phyloP scores from a whole-genome alignment of 2,329 filamentous ascomycete genomes.

The Colletotrichum sp. region DNA sequence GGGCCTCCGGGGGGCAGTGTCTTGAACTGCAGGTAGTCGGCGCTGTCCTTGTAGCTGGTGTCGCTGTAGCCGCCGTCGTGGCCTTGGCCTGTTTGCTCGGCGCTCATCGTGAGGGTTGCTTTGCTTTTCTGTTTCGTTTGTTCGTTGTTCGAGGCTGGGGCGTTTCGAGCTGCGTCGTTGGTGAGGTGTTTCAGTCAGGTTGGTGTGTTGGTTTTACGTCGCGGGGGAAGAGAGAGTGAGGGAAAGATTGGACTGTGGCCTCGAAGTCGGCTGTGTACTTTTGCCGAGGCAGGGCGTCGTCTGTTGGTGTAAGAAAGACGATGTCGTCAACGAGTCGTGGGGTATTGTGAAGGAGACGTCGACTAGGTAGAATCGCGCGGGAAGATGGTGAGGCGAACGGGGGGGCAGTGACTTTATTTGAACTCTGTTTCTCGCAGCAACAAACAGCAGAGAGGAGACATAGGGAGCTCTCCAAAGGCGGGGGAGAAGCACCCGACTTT shows the following conservation, averaged over 20 bases:
- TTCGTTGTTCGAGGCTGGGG: not conserved
- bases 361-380: not conserved
- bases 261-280: not conserved
- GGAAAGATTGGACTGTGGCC: not conserved
- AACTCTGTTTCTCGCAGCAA: not conserved
- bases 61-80: not conserved
- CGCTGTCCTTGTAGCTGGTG: conserved; percentile 47
- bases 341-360: not conserved
- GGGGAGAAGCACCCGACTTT: not conserved
- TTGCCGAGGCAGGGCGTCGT: not conserved
- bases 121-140: not conserved
- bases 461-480: not conserved
- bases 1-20: conserved; percentile 55
- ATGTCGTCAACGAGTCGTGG: not conserved
- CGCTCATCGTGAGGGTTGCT: conserved; percentile 1
- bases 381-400: not conserved
- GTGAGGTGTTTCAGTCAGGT: not conserved
- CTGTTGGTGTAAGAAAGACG: not conserved
- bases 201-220: not conserved
- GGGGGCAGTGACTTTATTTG: conserved; percentile 3
- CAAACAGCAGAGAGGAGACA: not conserved
- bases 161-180: not conserved
- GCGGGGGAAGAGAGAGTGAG: not conserved
- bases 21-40: conserved; percentile 60
- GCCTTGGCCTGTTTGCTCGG: not conserved